Conservation (phyloP, 495 filamentous ascomycete species). For the Alectoria sarmentosa region DNA sequence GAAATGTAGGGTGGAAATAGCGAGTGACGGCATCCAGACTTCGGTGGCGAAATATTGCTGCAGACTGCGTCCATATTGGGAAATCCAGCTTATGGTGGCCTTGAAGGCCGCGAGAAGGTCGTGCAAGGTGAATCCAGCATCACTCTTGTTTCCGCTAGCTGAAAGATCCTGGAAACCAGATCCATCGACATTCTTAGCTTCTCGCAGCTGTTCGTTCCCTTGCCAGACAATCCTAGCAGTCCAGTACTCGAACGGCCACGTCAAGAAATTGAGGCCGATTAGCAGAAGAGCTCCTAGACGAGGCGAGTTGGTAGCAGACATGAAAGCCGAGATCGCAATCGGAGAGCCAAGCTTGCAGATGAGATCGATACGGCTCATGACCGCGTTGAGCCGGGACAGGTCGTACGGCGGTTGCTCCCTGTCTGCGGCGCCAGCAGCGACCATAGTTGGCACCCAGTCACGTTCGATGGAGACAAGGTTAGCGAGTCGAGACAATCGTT, state of each 20-base stretch:
- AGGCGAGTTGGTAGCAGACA: constrained; percentile 40
- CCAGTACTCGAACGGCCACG: constrained; percentile 13
- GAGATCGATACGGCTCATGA: constrained; percentile 62
- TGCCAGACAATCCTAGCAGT: constrained; percentile 7
- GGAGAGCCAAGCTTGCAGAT: constrained; percentile 61
- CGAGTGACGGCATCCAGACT: constrained; percentile 12
- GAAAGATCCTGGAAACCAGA: too few relatives aligned
- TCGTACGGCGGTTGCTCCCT: constrained; percentile 24
- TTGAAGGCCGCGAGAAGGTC: not conserved
- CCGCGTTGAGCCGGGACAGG: constrained; percentile 46
- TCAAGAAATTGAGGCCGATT: constrained; percentile 29
- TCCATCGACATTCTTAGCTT: not conserved
- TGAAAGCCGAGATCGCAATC: constrained; percentile 45
- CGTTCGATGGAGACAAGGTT: constrained; percentile 50
- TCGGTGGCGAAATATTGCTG: constrained; percentile 7
- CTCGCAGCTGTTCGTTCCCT: not conserved
- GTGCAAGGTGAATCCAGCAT: not conserved
- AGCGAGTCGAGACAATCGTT: constrained; percentile 39
- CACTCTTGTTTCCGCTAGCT: not conserved
- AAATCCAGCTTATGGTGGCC: not conserved
- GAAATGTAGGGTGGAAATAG: constrained; percentile 8
- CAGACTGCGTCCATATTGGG: not conserved
- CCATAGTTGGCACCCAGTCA: constrained; percentile 46
- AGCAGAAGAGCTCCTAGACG: constrained; percentile 43
- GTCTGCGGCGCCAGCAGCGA: constrained; percentile 22